A percentile compares a stretch with the other conserved stretches of the same genome.
phyloP scores from a whole-genome alignment of 257 asterid genomes.

The Hygrophila difformis region DNA sequence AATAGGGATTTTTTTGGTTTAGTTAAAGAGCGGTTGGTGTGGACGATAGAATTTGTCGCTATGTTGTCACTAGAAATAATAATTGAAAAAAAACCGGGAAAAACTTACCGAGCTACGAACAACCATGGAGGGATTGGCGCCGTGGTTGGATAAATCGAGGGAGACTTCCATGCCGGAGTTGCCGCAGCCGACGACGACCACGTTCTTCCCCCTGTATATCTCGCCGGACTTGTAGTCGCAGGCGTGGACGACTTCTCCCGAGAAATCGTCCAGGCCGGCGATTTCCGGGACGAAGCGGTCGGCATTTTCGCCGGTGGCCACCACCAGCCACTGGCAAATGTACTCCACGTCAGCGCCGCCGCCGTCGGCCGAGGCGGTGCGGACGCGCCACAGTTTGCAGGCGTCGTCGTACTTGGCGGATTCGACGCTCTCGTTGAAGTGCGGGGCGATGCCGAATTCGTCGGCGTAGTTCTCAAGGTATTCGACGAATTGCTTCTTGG shows the following conservation, averaged over 20 bases:
- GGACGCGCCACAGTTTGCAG: constrained; percentile 60
- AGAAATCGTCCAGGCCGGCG: constrained; percentile 53
- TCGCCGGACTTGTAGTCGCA: constrained; percentile 76
- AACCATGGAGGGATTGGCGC: constrained; percentile 71
- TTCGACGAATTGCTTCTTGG: constrained; percentile 57
- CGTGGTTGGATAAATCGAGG: constrained; percentile 76
- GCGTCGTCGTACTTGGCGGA: constrained; percentile 73
- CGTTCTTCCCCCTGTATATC: constrained; percentile 53
- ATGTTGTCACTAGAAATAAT: too few relatives aligned
- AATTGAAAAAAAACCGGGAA: neutral
- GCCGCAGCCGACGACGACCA: constrained; percentile 81
- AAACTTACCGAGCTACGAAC: constrained; percentile 75
- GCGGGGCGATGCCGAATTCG: constrained; percentile 51
- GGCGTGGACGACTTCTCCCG: constrained; percentile 68
- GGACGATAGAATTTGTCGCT: too few relatives aligned
- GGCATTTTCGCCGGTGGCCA: constrained; percentile 92
- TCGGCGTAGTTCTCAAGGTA: constrained; percentile 60
- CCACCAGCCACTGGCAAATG: constrained; percentile 77
- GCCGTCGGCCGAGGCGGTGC: constrained; percentile 28
- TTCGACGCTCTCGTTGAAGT: constrained; percentile 59
- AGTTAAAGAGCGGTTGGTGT: too few relatives aligned
- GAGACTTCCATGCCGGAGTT: constrained; percentile 95
- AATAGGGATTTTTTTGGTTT: too few relatives aligned
- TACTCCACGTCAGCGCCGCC: constrained; percentile 43
- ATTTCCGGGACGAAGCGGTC: constrained; percentile 63